A percentile compares a stretch with the other conserved stretches of the same genome.
Evolutionary conservation across 2,329 filamentous ascomycete species (phyloP).

Genomic region (Fusarium pseudoanthophilum): DNA sequence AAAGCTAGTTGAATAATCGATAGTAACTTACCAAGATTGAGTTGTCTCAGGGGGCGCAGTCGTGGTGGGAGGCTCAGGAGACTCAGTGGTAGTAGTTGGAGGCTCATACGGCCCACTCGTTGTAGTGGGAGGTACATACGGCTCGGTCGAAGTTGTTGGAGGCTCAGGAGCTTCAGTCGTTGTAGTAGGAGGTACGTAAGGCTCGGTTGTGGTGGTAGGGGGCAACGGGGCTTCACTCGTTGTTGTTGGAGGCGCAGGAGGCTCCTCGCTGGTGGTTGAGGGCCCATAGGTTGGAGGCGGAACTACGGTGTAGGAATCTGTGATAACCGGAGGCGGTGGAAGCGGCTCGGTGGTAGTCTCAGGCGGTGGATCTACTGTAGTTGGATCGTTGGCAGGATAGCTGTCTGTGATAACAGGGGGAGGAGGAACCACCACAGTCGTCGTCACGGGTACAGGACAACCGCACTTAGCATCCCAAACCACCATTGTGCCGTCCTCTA

Average conservation of each 20-base stretch:
- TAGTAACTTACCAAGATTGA: slow-evolving; percentile 10
- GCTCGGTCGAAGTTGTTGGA: background rate
- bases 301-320: background rate
- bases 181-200: background rate
- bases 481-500: slow-evolving; percentile 6
- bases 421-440: background rate
- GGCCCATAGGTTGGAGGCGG: slow-evolving; percentile 5
- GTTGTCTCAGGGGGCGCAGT: slow-evolving; percentile 3
- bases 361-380: background rate
- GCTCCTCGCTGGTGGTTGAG: background rate
- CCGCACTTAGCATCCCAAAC: slow-evolving; percentile 15
- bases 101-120: background rate
- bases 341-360: background rate
- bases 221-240: background rate
- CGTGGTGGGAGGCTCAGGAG: background rate
- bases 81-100: slow-evolving; percentile 3
- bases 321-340: background rate
- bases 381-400: background rate
- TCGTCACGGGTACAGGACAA: slow-evolving; percentile 13
- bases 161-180: background rate
- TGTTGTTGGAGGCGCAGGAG: background rate
- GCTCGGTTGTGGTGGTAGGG: background rate
- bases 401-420: background rate
- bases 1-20: background rate
- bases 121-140: background rate